Conservation (phyloP, 805 yeast genomes). For the Pichia exigua region DNA sequence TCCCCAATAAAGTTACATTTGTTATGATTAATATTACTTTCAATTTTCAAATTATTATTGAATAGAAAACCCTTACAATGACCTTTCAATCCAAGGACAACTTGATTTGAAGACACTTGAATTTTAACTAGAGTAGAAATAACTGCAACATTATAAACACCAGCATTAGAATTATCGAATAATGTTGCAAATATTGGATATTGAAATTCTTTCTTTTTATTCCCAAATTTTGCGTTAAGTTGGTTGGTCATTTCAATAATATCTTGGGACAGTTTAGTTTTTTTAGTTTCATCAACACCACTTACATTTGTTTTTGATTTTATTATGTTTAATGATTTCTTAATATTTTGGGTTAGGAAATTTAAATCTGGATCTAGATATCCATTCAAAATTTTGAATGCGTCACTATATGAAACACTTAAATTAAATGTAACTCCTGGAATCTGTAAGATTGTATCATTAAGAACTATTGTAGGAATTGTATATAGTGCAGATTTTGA, state of each 20-base stretch:
- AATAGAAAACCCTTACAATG: background rate
- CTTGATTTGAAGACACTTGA: background rate
- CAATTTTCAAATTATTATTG: conserved; percentile 9
- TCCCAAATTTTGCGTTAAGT: background rate
- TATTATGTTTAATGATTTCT: background rate
- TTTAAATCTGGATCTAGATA: background rate
- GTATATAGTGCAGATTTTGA: background rate
- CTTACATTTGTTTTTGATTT: background rate
- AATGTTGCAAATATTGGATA: background rate
- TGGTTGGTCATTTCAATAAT: background rate
- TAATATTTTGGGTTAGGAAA: background rate
- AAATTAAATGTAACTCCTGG: conserved; percentile 7
- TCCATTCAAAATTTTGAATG: background rate
- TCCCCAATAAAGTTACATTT: background rate
- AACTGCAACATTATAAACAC: background rate
- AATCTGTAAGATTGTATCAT: background rate
- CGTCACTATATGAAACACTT: background rate
- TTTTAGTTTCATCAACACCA: background rate
- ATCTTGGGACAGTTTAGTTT: background rate
- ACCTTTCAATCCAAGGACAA: conserved; percentile 25
- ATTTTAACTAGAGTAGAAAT: background rate
- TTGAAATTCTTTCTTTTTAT: background rate
- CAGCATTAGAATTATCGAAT: background rate
- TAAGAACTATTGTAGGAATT: conserved; percentile 1
- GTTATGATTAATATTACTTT: no score